These are phyloP conservation scores for Pogostemon cablin DNA, from an alignment of 257 asterid species.

Conservation along the genomic window DNA sequence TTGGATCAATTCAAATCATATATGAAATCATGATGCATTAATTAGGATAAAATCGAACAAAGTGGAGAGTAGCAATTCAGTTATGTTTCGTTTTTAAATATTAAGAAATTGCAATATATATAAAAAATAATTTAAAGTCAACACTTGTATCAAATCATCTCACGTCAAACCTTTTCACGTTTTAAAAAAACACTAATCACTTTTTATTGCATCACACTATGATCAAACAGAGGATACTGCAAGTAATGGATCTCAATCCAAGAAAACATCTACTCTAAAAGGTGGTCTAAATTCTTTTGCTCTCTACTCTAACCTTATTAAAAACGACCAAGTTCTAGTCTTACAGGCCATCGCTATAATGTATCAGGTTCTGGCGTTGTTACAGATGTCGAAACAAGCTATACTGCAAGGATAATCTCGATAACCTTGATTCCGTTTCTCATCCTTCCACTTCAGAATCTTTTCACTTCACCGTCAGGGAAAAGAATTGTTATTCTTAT, in stretches of 20 bases:
- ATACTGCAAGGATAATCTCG: constrained; percentile 48
- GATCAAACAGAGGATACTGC: constrained; percentile 35
- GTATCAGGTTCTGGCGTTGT: constrained; percentile 42
- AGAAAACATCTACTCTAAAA: background rate
- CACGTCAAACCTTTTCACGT: too few species aligned
- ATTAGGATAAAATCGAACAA: too few species aligned
- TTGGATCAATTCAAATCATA: too few species aligned
- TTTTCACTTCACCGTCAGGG: constrained; percentile 29
- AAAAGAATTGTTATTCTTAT: constrained; percentile 43
- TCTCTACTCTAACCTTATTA: background rate
- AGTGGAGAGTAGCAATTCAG: too few species aligned
- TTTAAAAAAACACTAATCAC: too few species aligned
- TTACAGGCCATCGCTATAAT: background rate
- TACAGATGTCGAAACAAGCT: constrained; percentile 60
- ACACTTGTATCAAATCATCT: too few species aligned
- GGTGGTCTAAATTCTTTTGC: constrained; percentile 21
- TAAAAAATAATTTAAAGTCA: too few species aligned
- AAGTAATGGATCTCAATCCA: constrained; percentile 23
- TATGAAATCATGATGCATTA: too few species aligned
- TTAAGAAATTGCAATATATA: too few species aligned
- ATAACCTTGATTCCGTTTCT: constrained; percentile 46
- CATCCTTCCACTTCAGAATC: constrained; percentile 35
- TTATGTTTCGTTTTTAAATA: too few species aligned
- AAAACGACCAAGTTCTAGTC: background rate
- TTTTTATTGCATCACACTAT: background rate